These are phyloP conservation scores for Coemansia sp. DNA, from an alignment of 192 early-diverging fungal genomes.

Conservation along the genomic window DNA sequence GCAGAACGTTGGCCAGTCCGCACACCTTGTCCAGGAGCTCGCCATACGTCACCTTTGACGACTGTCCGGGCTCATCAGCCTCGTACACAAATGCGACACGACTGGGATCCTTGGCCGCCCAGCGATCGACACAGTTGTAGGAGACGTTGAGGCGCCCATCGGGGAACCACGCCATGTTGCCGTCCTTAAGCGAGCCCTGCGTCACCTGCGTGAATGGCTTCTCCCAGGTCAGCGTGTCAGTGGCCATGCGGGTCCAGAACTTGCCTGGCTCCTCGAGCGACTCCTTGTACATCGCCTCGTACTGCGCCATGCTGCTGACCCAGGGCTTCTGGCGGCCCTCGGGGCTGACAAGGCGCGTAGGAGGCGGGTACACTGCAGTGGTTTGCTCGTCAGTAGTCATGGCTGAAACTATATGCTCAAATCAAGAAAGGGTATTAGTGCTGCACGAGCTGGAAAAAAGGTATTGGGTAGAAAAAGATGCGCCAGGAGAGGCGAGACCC, in stretches of 20 bases:
- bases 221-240: constrained; percentile 77
- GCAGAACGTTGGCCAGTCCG: constrained; percentile 82
- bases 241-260: constrained; percentile 86
- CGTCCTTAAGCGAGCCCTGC: constrained; percentile 74
- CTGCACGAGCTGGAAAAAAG: neutral
- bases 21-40: constrained; percentile 82
- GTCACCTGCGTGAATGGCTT: constrained; percentile 73
- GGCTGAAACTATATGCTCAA: neutral
- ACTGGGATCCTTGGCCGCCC: constrained; percentile 74
- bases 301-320: constrained; percentile 72
- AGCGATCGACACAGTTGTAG: constrained; percentile 95
- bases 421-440: neutral
- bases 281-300: constrained; percentile 77
- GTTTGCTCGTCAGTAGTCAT: constrained; percentile 44
- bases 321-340: constrained; percentile 62
- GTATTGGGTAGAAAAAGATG: neutral
- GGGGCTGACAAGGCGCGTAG: constrained; percentile 63
- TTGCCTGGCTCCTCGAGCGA: constrained; percentile 74
- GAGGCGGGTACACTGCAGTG: constrained; percentile 54
- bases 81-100: constrained; percentile 85
- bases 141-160: constrained; percentile 90
- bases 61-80: constrained; percentile 82
- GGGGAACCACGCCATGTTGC: constrained; percentile 92
- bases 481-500: neutral
- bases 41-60: constrained; percentile 77